These are phyloP conservation scores for Neonectria ditissima DNA, from an alignment of 2,329 filamentous ascomycete species.

Conservation along the genomic window DNA sequence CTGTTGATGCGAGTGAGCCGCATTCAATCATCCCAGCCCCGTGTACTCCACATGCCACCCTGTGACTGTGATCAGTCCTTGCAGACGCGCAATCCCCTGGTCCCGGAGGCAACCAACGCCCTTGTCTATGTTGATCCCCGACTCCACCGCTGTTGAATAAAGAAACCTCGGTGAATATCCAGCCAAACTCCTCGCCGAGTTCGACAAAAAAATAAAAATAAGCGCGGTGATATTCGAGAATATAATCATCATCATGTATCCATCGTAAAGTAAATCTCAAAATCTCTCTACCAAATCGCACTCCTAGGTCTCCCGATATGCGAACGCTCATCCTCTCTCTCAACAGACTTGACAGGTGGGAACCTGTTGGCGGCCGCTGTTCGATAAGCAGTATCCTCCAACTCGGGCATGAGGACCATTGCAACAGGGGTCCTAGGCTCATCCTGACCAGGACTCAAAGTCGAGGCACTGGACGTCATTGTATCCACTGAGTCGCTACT, in stretches of 20 bases:
- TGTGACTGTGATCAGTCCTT: conserved; percentile 15
- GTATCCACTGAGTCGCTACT: background rate
- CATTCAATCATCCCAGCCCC: background rate
- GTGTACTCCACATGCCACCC: conserved; percentile 3
- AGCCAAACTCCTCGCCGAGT: conserved; percentile 5
- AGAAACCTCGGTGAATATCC: background rate
- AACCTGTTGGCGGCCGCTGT: conserved; percentile 12
- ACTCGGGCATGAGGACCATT: conserved; percentile 32
- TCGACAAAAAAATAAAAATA: background rate
- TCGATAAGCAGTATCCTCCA: conserved; percentile 6
- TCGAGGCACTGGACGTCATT: conserved; percentile 4
- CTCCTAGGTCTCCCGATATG: conserved; percentile 30
- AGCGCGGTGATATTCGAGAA: background rate
- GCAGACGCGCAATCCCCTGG: background rate
- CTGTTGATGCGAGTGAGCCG: background rate
- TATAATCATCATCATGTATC: background rate
- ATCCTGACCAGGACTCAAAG: conserved; percentile 16
- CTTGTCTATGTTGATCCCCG: conserved; percentile 6
- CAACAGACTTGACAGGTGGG: conserved; percentile 33
- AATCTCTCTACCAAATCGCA: conserved; percentile 29
- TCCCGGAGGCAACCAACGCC: conserved; percentile 4
- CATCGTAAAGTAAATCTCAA: conserved; percentile 2
- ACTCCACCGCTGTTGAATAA: conserved; percentile 9
- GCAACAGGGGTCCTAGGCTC: conserved; percentile 40
- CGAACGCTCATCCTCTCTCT: conserved; percentile 9